These are phyloP conservation scores for Hyparrhenia diplandra DNA, from an alignment of 176 grass and related monocot species.

Conservation along the genomic window DNA sequence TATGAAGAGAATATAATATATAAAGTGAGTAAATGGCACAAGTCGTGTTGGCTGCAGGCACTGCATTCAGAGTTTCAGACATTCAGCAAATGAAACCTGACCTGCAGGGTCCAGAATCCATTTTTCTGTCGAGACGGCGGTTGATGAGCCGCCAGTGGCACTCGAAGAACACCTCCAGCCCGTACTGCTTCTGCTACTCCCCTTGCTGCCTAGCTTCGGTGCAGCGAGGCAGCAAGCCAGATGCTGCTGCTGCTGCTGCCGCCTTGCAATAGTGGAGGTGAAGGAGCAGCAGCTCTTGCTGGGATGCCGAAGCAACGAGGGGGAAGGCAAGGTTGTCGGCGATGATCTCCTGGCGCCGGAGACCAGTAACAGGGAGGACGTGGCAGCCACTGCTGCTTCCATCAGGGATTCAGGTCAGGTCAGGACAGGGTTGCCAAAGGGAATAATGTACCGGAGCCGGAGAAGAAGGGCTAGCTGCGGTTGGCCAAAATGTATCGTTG, in stretches of 20 bases:
- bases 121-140: conserved; percentile 24
- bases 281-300: neutral
- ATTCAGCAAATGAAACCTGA: neutral
- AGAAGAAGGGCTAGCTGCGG: no score
- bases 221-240: neutral
- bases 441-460: no score
- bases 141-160: neutral
- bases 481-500: neutral
- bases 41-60: no score
- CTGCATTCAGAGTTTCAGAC: neutral
- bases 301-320: neutral
- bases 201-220: neutral
- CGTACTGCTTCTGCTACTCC: no score
- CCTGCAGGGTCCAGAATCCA: conserved; percentile 58
- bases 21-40: no score
- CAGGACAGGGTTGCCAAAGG: no score
- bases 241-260: neutral
- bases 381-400: conserved; percentile 11
- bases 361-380: neutral
- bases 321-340: neutral
- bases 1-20: neutral
- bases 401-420: neutral
- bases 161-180: conserved; percentile 20
- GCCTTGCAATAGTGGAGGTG: neutral
- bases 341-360: neutral